A percentile compares a stretch with the other conserved stretches of the same genome.
These are phyloP conservation scores for Tolypocladium ovalisporum DNA, from an alignment of 2,329 filamentous ascomycete species.

Conservation along the genomic window DNA sequence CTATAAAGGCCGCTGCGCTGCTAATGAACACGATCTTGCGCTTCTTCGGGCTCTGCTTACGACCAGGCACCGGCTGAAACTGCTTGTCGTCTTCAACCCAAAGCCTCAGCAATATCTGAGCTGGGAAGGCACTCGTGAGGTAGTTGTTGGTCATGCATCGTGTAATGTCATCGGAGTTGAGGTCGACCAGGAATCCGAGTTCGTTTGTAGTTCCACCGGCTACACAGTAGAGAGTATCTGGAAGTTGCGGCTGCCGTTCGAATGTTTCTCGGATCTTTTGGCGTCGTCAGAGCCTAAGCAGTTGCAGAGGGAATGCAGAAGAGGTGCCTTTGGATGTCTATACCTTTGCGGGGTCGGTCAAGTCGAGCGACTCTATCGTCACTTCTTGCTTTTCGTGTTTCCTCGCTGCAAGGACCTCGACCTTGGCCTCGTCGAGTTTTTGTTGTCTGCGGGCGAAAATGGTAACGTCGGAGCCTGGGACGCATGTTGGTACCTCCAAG, in stretches of 20 bases:
- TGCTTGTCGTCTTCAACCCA: not conserved
- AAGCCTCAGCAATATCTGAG: not conserved
- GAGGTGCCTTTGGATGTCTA: not conserved
- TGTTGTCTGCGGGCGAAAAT: not conserved
- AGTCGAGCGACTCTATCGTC: not conserved
- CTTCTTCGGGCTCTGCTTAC: not conserved
- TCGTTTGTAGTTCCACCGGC: not conserved
- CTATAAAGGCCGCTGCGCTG: not conserved
- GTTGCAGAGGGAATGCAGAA: not conserved
- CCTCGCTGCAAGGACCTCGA: not conserved
- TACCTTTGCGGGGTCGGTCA: not conserved
- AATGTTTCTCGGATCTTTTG: not conserved
- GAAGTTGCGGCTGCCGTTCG: not conserved
- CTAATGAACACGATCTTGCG: not conserved
- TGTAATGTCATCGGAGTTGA: not conserved
- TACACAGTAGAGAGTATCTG: not conserved
- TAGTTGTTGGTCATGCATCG: not conserved
- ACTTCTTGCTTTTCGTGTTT: not conserved
- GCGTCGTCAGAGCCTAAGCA: not conserved
- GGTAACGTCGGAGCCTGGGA: not conserved
- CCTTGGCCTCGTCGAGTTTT: not conserved
- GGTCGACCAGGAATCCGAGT: not conserved
- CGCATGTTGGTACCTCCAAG: not conserved
- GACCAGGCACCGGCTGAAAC: not conserved
- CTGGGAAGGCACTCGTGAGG: not conserved